Evolutionary conservation across 2,329 filamentous ascomycete genomes (phyloP).

Genomic region (Colletotrichum nymphaeae): DNA sequence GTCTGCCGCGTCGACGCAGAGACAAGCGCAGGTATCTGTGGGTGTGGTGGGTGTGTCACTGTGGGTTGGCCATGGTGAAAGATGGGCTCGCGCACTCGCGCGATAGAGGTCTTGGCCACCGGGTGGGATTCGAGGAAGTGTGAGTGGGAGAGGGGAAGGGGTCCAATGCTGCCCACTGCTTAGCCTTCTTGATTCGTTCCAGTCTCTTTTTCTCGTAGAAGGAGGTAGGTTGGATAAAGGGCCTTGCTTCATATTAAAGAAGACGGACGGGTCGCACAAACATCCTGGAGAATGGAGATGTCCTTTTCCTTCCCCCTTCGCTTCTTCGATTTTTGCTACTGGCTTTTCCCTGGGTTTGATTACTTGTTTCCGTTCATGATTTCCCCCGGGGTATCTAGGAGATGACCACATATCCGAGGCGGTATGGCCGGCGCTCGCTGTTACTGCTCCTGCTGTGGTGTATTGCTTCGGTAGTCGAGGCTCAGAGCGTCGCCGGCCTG

Average conservation of each 20-base stretch:
- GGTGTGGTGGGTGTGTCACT: not conserved
- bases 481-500: slow-evolving; percentile 12
- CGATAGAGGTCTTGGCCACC: not conserved
- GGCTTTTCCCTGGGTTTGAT: not conserved
- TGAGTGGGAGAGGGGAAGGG: not conserved
- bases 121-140: not conserved
- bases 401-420: slow-evolving; percentile 18
- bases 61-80: not conserved
- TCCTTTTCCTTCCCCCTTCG: not conserved
- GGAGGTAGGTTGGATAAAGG: not conserved
- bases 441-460: slow-evolving; percentile 11
- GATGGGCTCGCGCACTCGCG: not conserved
- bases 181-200: not conserved
- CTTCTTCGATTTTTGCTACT: not conserved
- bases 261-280: not conserved
- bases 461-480: not conserved
- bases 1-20: slow-evolving; percentile 10
- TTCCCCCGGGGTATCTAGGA: slow-evolving; percentile 18
- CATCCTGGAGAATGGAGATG: not conserved
- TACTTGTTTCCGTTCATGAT: slow-evolving; percentile 17
- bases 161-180: slow-evolving; percentile 23
- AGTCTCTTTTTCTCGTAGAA: not conserved
- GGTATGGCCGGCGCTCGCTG: slow-evolving; percentile 8
- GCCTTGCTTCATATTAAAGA: not conserved
- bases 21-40: not conserved